Conservation (phyloP, 257 asterid genomes). For the Plectranthus barbatus region DNA sequence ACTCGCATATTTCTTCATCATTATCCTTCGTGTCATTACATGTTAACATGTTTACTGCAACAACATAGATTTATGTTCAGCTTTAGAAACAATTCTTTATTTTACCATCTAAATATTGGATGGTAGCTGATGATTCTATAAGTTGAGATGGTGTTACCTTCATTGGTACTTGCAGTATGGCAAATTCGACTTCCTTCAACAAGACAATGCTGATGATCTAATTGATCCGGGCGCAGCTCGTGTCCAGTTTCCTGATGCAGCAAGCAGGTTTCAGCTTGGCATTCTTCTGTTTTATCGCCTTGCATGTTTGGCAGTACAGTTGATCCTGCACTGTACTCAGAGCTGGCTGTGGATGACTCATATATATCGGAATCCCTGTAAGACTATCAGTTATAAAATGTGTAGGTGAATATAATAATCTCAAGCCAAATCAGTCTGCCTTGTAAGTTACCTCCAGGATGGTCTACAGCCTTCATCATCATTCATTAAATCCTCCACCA, state of each 20-base stretch:
- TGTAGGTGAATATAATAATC: slow-evolving; percentile 8
- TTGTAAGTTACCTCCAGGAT: slow-evolving; percentile 58
- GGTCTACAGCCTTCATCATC: slow-evolving; percentile 44
- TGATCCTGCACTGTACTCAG: slow-evolving; percentile 82
- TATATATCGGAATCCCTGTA: slow-evolving; percentile 63
- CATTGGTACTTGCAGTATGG: slow-evolving; percentile 26
- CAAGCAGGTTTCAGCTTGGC: slow-evolving; percentile 34
- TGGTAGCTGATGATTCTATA: neutral
- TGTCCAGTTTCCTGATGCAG: slow-evolving; percentile 32
- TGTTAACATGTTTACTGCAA: slow-evolving; percentile 32
- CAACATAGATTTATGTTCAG: slow-evolving; percentile 8
- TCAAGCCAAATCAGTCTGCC: neutral
- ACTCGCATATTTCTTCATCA: slow-evolving; percentile 33
- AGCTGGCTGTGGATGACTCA: slow-evolving; percentile 66
- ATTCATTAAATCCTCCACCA: slow-evolving; percentile 56
- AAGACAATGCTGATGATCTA: too few species aligned
- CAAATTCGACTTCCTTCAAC: slow-evolving; percentile 35
- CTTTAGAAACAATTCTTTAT: neutral
- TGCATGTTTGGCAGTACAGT: slow-evolving; percentile 38
- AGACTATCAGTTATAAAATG: slow-evolving; percentile 22
- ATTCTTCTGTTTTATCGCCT: slow-evolving; percentile 39
- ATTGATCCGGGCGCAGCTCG: too few species aligned
- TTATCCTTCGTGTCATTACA: slow-evolving; percentile 26
- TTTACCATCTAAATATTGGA: neutral
- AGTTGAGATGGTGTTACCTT: slow-evolving; percentile 26